A percentile compares a stretch with the other conserved stretches of the same genome.
phyloP scores from a whole-genome alignment of 2,329 filamentous ascomycete genomes.

The Nothomitra cinnamomea region DNA sequence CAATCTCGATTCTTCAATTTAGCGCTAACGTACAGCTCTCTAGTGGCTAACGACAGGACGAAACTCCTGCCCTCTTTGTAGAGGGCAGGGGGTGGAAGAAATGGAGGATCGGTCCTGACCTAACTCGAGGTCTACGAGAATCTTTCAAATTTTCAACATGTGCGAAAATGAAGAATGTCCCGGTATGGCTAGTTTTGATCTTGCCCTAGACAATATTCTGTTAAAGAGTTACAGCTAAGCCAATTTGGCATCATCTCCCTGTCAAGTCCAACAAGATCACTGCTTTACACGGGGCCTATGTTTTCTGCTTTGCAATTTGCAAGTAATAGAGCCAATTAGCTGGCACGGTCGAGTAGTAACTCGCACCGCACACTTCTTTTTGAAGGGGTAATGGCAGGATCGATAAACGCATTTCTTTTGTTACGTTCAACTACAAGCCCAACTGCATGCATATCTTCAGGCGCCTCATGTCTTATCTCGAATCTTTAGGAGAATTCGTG shows the following conservation, averaged over 20 bases:
- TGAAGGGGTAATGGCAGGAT: too few species aligned
- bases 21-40: constrained; percentile 8
- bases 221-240: too few species aligned
- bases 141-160: neutral
- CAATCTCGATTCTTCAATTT: neutral
- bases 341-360: too few species aligned
- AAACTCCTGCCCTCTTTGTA: constrained; percentile 45
- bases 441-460: constrained; percentile 1
- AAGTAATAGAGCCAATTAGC: too few species aligned
- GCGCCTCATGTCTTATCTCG: neutral
- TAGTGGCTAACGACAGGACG: constrained; percentile 53
- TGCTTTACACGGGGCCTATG: too few species aligned
- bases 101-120: constrained; percentile 2
- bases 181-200: too few species aligned
- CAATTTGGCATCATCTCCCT: too few species aligned
- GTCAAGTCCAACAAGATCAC: too few species aligned
- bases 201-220: too few species aligned
- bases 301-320: too few species aligned
- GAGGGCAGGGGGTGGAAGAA: constrained; percentile 40
- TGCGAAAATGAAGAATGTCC: neutral
- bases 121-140: neutral
- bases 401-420: neutral
- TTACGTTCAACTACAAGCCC: neutral
- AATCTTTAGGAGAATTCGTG: neutral
- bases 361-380: too few species aligned